phyloP scores from a whole-genome alignment of 768 basidiomycete genomes.

The Macrolepiota fuliginosa region DNA sequence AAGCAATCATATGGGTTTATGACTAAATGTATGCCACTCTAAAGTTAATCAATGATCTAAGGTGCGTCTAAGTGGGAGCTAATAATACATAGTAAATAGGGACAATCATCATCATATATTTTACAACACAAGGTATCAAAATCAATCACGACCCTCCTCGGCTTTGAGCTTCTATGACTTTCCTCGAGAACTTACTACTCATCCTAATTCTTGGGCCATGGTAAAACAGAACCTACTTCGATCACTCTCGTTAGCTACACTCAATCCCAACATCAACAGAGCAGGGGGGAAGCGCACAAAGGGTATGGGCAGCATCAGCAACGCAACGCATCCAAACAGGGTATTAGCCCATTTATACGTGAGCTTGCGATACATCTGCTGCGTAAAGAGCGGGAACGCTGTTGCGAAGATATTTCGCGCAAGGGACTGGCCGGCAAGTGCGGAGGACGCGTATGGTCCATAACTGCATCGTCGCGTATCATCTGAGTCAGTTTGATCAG shows the following conservation, averaged over 20 bases:
- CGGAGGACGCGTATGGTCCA: constrained; percentile 64
- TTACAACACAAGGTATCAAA: not conserved
- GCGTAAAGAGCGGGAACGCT: constrained; percentile 62
- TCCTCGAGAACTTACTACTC: constrained; percentile 39
- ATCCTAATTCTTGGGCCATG: constrained; percentile 39
- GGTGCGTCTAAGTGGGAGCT: too few relatives aligned
- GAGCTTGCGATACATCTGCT: constrained; percentile 54
- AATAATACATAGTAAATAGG: too few relatives aligned
- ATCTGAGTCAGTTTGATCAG: not conserved
- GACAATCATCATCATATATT: too few relatives aligned
- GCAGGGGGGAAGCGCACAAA: constrained; percentile 37
- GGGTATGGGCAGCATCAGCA: constrained; percentile 57
- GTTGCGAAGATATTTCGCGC: constrained; percentile 51
- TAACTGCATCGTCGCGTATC: constrained; percentile 30
- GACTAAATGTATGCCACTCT: not conserved
- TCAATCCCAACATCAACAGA: not conserved
- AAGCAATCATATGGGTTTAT: too few relatives aligned
- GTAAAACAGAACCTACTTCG: constrained; percentile 36
- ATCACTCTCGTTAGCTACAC: not conserved
- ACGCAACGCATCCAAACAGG: constrained; percentile 51
- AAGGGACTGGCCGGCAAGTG: constrained; percentile 65
- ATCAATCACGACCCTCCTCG: not conserved
- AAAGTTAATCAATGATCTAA: not conserved
- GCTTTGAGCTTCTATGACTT: constrained; percentile 27
- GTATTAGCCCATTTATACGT: constrained; percentile 62